Evolutionary conservation across 495 filamentous ascomycete genomes (phyloP), one percentile per base, ranked within the genome.

Genomic region (Diplogelasinospora grovesii): DNA sequence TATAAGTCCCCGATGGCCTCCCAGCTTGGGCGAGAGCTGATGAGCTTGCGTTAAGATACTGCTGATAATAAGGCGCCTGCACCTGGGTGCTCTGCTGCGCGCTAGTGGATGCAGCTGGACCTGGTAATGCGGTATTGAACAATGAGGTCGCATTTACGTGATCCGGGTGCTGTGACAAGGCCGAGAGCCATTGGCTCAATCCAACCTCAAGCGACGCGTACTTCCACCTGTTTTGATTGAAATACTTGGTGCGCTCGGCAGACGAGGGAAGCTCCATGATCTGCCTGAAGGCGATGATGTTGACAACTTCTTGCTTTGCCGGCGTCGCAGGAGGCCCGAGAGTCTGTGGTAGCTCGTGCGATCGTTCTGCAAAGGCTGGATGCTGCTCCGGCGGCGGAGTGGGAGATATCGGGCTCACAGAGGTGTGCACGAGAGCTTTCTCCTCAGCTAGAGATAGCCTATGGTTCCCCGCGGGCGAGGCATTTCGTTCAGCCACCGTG

Each of bases 141-240:
- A 56, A 56, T 5, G 45, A 29, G 27, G 45, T 61, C 0, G 53
- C 49, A 13, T 51, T 50, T 6, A 52, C 51, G 33, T 66, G 62
- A 28, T 72, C 69, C 1, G 58, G 56, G 21, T 65, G 52, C 16
- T 31, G 43, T 3, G 57, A 51, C 48, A 69, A 77, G 5, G 66
- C 47, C 14, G 65, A 45, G 35, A 94, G 62, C 89, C 89, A 95
- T 36, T 81, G 64, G n/a, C 65, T 61, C 8, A 95, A 61, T 3
- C 89, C 87, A 6, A 81, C 81, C 39, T 94, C 75, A 39, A 82
- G 73, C 8, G 68, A 60, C 1, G 83, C 81, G 46, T 86, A 87
- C 38, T 86, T 79, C 11, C 70, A 61, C 33, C 85, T 72, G 0
- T 83, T 82, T 23, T 77, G 74, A 46, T 86, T 73, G 54, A 79